Evolutionary conservation across 257 asterid species (phyloP), one percentile per base, ranked within the genome.

Genomic region (Solanum megistacrolobum): DNA sequence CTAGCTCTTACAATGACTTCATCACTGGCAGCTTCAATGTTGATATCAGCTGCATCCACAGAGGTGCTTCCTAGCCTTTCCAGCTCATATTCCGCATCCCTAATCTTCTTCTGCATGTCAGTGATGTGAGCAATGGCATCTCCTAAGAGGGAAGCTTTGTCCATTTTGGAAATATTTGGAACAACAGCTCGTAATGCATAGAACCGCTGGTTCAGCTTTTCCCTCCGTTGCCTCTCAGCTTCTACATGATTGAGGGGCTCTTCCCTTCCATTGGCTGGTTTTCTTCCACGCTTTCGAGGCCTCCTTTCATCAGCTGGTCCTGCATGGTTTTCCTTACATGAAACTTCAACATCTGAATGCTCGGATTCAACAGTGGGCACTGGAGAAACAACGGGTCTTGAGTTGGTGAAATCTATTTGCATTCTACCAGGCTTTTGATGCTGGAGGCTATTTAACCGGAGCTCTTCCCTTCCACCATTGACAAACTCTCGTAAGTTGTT

Each of bases 111-210:
- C 90, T 96, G 96, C 84, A 96, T 96, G 55, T 95, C 98, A 3
- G 97, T 93, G 78, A 96, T 95, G 95, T 95, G 92, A 82, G 97
- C 94, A 87, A 96, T 94, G 62, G 99, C 99, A 88, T 96, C 99
- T 73, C 98, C 99, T 18, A 96, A 88, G 34, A 96, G 94, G 14
- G 99, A 96, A 87, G 98, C 99, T 91, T 96, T 95, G 87, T 96
- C 99, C 99, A 96, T 95, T 87, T 95, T 96, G 16, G 99, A 94
- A 46, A 96, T 96, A 74, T 93, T 96, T 3, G 99, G 98, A 7
- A 96, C 99, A 21, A 96, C 98, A 6, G 97, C 97, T 87, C 98
- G 89, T 12, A 96, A 86, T 9, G 98, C 98, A 46, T 94, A 96
- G 89, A 96, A 96, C 23, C 96, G 92, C 83, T 95, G 98, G 90